Conservation (phyloP, 257 asterid genomes). For the Cruciata laevipes region DNA sequence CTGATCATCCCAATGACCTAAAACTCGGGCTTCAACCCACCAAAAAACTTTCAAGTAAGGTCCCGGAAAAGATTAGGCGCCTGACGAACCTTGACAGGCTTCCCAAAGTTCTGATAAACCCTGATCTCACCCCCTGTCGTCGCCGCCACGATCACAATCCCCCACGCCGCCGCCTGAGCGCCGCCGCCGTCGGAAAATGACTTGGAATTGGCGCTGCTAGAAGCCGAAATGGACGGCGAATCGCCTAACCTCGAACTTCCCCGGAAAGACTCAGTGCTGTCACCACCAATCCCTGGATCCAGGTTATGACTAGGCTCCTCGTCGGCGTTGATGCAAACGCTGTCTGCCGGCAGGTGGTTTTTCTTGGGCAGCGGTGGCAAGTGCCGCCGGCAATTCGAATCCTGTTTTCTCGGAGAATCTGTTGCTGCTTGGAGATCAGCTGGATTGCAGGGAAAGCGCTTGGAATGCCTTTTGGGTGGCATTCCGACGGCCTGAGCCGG, state of each 20-base stretch:
- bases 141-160: slow-evolving; percentile 73
- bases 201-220: slow-evolving; percentile 31
- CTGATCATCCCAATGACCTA: not conserved
- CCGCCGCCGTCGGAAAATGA: slow-evolving; percentile 30
- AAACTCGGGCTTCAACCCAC: not conserved
- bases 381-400: slow-evolving; percentile 36
- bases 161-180: slow-evolving; percentile 94
- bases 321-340: slow-evolving; percentile 26
- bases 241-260: slow-evolving; percentile 33
- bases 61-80: slow-evolving; percentile 35
- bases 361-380: slow-evolving; percentile 70
- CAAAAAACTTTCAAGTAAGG: slow-evolving; percentile 17
- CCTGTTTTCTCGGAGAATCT: slow-evolving; percentile 36
- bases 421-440: slow-evolving; percentile 21
- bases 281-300: slow-evolving; percentile 65
- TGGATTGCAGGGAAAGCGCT: slow-evolving; percentile 25
- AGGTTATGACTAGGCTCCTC: slow-evolving; percentile 35
- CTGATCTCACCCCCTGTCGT: slow-evolving; percentile 75
- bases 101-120: slow-evolving; percentile 84
- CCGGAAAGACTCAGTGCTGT: slow-evolving; percentile 31
- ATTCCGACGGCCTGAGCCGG: slow-evolving; percentile 46
- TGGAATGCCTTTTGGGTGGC: slow-evolving; percentile 65
- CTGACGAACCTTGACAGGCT: slow-evolving; percentile 55
- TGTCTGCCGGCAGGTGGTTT: slow-evolving; percentile 23
- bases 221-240: slow-evolving; percentile 45